Base-by-base conservation (phyloP, 106 monocot species). In the Iris macrosiphon region DNA sequence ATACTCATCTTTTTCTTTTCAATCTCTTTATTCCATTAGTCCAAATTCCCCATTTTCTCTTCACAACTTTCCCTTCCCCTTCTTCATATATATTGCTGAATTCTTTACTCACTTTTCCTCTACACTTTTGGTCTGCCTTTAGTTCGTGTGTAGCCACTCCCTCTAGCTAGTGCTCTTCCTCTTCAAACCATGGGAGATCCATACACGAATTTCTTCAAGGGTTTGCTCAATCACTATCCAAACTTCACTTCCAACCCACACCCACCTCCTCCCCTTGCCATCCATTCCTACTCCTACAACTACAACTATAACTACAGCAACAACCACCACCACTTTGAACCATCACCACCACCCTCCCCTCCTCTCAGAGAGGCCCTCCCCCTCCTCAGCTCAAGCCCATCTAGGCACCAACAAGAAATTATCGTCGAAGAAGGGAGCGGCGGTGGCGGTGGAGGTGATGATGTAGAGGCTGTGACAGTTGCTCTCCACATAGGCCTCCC, bases 401-500 rank as follows among this genome's bases (percentile, higher is more conserved):
- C 57, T 26, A 57, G 27, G 25, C 40, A 57, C 27, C 12, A 35
- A 35, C 12, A 40, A 4, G 18, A 15, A 29, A n/a, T 44, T 16
- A 40, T 23, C 22, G 14, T 23, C 21, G n/a, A 57, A 12, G 33
- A 39, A 57, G 30, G 0, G 6, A 15, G 4, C 19, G 35, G 8
- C 7, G 44, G 4, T 16, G 54, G 28, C 8, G 72, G 45, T 1
- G 55, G 55, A 19, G 65, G 65, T 15, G 68, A 49, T 3, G 80
- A 62, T 34, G 55, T 31, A 14, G 75, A 70, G 18, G 59, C 65
- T 3, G 82, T 73, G 11, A 77, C 77, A 7, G 68, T 82, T 31
- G 82, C 82, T 13, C 76, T 82, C 11, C 82, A 73, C 49, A 82
- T 82, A 40, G 82, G 82, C 7, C 68, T 73, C 22, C 82, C 82